Conservation (phyloP, 305 asterid genomes). For the Fraxinus greggii region DNA sequence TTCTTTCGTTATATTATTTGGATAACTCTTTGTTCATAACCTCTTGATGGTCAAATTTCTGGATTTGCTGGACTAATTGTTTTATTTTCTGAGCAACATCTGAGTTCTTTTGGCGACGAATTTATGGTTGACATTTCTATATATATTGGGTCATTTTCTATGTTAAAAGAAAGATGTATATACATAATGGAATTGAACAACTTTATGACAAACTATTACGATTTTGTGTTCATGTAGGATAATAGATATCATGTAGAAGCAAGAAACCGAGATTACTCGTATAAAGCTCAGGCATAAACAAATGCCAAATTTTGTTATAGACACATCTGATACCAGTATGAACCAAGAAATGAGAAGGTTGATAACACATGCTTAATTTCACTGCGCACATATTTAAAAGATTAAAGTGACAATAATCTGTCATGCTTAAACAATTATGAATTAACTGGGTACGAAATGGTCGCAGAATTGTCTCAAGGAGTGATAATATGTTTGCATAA, state of each 20-base stretch:
- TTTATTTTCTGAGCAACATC: not conserved
- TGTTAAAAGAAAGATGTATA: not conserved
- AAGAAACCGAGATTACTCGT: not conserved
- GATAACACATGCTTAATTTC: not conserved
- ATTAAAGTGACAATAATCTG: not conserved
- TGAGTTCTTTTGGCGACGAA: not conserved
- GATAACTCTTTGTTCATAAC: conserved; percentile 16
- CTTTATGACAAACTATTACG: not conserved
- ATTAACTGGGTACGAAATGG: not conserved
- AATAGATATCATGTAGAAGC: not conserved
- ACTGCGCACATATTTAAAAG: not conserved
- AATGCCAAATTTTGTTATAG: not conserved
- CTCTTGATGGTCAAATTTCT: conserved; percentile 1
- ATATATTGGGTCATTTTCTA: not conserved
- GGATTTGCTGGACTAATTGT: not conserved
- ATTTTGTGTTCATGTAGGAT: not conserved
- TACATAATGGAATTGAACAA: not conserved
- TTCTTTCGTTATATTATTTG: conserved; percentile 5
- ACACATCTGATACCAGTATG: conserved; percentile 3
- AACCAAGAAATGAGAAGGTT: conserved; percentile 6
- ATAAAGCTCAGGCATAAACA: not conserved
- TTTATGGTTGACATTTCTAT: conserved; percentile 5
- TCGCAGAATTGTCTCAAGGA: not conserved
- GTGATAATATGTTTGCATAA: not conserved
- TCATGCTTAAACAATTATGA: not conserved